These are phyloP conservation scores for Gliomastix tumulicola DNA, from an alignment of 2,329 filamentous ascomycete species.

Conservation along the genomic window DNA sequence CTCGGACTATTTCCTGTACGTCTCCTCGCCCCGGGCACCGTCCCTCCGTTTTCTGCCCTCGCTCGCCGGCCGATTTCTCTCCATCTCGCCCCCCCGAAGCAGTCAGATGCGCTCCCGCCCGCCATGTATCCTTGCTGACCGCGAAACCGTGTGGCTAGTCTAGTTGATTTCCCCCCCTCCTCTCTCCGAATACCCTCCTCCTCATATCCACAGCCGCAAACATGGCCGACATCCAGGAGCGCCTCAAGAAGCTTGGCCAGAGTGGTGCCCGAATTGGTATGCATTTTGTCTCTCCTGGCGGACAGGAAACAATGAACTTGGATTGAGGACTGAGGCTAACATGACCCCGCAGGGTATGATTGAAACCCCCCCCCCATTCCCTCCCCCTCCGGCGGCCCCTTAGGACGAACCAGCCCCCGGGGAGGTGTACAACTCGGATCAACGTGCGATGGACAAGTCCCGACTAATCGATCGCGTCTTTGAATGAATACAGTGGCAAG, in stretches of 20 bases:
- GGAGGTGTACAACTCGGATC: no score
- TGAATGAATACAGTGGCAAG: slow-evolving; percentile 89
- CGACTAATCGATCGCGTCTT: no score
- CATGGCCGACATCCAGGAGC: slow-evolving; percentile 51
- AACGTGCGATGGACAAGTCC: no score
- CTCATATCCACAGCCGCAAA: slow-evolving; percentile 26
- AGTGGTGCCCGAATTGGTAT: slow-evolving; percentile 60
- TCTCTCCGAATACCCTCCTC: slow-evolving; percentile 18
- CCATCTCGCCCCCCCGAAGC: no score
- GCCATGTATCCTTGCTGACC: no score
- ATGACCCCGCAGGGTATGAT: no score
- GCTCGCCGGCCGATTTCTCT: slow-evolving; percentile 1
- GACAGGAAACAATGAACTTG: not conserved
- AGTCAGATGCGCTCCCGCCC: no score
- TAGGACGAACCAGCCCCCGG: no score
- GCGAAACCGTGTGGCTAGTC: no score
- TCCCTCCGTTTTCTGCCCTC: not conserved
- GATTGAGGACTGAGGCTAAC: no score
- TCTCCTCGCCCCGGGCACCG: slow-evolving; percentile 6
- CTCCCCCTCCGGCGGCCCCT: no score
- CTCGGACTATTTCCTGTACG: slow-evolving; percentile 25
- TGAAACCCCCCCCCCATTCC: no score
- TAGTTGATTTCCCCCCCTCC: slow-evolving; percentile 6
- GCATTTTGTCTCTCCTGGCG: slow-evolving; percentile 29
- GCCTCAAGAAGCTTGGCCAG: slow-evolving; percentile 51